Percentiles rank a stretch among this genome's conserved stretches.
Evolutionary conservation across 106 monocot species (phyloP).

Genomic region (Alisma plantagoaquatica): DNA sequence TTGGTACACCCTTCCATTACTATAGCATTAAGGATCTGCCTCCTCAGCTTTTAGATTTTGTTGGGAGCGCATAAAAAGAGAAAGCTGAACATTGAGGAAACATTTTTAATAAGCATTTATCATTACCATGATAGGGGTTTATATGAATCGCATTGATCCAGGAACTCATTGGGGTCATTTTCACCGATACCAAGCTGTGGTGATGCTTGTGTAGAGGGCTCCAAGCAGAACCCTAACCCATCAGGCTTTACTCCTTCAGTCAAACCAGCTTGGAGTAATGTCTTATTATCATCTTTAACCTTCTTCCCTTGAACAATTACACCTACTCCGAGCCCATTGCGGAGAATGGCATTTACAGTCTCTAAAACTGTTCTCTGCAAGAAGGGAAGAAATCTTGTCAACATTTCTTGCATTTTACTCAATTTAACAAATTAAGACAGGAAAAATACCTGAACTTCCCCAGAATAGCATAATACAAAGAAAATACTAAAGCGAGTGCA

Average conservation of each 20-base stretch:
- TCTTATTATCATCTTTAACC: conserved; percentile 48
- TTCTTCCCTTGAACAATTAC: conserved; percentile 50
- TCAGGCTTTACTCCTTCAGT: conserved; percentile 23
- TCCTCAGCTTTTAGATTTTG: no score
- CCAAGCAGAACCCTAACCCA: conserved; percentile 35
- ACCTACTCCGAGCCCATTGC: conserved; percentile 34
- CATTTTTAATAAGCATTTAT: neutral
- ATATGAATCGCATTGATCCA: conserved; percentile 2
- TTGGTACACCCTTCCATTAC: no score
- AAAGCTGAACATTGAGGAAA: neutral
- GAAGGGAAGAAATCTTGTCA: neutral
- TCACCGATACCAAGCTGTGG: conserved; percentile 4
- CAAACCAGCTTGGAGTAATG: conserved; percentile 42
- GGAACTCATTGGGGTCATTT: conserved; percentile 1
- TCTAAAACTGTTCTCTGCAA: conserved; percentile 21
- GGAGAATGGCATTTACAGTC: conserved; percentile 38
- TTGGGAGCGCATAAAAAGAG: no score
- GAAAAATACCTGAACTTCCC: no score
- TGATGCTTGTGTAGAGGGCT: conserved; percentile 11
- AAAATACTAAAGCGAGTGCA: no score
- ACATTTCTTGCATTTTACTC: neutral
- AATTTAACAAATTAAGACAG: neutral
- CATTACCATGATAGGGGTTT: conserved; percentile 24
- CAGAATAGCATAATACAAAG: no score
- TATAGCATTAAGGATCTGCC: no score